Evolutionary conservation across 2,329 filamentous ascomycete species (phyloP).

Genomic region (Monosporascus sp.): DNA sequence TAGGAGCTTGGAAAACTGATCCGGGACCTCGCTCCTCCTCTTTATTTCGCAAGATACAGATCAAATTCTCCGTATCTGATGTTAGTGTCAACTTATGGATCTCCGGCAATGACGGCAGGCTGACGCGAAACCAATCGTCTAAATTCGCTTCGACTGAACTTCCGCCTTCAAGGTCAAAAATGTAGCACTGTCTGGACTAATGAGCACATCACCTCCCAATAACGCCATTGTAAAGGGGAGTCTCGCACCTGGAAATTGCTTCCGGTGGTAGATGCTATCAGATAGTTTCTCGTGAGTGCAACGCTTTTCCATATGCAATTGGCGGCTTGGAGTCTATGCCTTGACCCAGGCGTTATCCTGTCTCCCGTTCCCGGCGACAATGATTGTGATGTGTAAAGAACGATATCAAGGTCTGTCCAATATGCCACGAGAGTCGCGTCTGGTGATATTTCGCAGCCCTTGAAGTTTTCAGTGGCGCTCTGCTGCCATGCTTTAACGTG

Average conservation of each 20-base stretch:
- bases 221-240: neutral
- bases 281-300: slow-evolving; percentile 11
- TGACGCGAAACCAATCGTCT: slow-evolving; percentile 8
- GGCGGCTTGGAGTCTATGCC: slow-evolving; percentile 6
- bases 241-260: slow-evolving; percentile 10
- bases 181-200: slow-evolving; percentile 11
- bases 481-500: slow-evolving; percentile 14
- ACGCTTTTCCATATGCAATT: slow-evolving; percentile 17
- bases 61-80: slow-evolving; percentile 11
- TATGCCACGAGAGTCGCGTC: slow-evolving; percentile 20
- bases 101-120: slow-evolving; percentile 7
- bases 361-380: slow-evolving; percentile 3
- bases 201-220: neutral
- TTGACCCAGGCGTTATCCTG: slow-evolving; percentile 2
- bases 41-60: slow-evolving; percentile 16
- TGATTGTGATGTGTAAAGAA: slow-evolving; percentile 20
- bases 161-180: slow-evolving; percentile 17
- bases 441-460: slow-evolving; percentile 23
- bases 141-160: slow-evolving; percentile 10
- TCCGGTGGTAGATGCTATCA: slow-evolving; percentile 18
- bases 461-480: slow-evolving; percentile 14
- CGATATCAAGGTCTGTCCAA: slow-evolving; percentile 23
- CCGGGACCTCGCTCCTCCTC: slow-evolving; percentile 8
- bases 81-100: slow-evolving; percentile 13
- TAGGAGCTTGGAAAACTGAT: slow-evolving; percentile 5